A percentile compares a stretch with the other conserved stretches of the same genome.
phyloP scores from a whole-genome alignment of 768 basidiomycete species.

The Lactifluus volemus region DNA sequence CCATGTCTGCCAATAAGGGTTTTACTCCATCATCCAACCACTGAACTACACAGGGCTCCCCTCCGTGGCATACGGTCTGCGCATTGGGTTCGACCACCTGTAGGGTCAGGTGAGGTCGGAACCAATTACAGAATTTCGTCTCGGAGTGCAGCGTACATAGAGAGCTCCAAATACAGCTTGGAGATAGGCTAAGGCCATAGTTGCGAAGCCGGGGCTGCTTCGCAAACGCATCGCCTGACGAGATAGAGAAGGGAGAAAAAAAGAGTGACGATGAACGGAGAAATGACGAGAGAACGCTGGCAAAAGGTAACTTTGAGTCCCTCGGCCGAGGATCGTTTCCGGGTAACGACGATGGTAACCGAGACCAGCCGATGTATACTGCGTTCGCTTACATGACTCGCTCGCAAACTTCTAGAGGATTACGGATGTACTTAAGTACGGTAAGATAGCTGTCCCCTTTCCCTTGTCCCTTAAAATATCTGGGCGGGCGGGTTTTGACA shows the following conservation, averaged over 20 bases:
- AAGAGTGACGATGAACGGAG: background rate
- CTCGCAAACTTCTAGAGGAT: no score
- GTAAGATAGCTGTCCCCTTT: no score
- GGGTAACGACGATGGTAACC: no score
- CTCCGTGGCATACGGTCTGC: slow-evolving; percentile 36
- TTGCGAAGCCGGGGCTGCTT: background rate
- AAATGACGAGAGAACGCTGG: background rate
- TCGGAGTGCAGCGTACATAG: background rate
- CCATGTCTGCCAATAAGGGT: slow-evolving; percentile 44
- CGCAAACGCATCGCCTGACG: slow-evolving; percentile 1
- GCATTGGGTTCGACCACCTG: slow-evolving; percentile 8
- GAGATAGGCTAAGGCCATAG: background rate
- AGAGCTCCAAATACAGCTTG: slow-evolving; percentile 2
- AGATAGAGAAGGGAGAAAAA: background rate
- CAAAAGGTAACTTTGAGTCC: background rate
- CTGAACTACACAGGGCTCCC: slow-evolving; percentile 41
- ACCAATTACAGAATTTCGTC: background rate
- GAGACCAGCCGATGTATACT: no score
- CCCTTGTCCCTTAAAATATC: no score
- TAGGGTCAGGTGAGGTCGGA: background rate
- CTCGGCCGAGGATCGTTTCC: no score
- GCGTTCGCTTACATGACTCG: no score
- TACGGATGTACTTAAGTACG: no score
- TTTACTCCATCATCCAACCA: slow-evolving; percentile 57
- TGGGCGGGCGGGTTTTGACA: no score